These are phyloP conservation scores for Globisporangium recalcitrans DNA, from an alignment of 352 stramenopile species.

Conservation along the genomic window DNA sequence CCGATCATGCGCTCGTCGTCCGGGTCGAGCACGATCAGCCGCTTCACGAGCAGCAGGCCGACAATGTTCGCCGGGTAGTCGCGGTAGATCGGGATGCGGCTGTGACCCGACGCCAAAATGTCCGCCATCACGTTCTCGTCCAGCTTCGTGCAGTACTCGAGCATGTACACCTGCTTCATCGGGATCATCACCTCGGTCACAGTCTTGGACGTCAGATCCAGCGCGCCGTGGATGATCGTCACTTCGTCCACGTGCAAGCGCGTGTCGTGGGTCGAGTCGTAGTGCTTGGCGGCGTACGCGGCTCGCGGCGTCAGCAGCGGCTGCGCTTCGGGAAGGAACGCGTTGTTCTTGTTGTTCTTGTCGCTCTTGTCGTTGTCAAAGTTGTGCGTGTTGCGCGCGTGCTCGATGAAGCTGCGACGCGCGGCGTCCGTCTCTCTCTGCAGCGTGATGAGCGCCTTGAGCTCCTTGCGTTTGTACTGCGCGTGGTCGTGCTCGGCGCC, in stretches of 20 bases:
- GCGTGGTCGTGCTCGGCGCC: constrained; percentile 70
- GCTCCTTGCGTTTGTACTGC: constrained; percentile 87
- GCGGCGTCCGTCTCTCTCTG: constrained; percentile 52
- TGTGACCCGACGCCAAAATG: constrained; percentile 85
- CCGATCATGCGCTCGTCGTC: constrained; percentile 59
- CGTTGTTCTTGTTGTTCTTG: constrained; percentile 10
- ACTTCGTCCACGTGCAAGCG: constrained; percentile 81
- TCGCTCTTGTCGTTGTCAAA: background rate
- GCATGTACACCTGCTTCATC: constrained; percentile 76
- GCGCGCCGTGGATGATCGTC: constrained; percentile 88
- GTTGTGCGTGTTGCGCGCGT: constrained; percentile 11
- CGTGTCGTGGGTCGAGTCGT: constrained; percentile 37
- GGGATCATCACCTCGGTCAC: constrained; percentile 86
- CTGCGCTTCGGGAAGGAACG: constrained; percentile 18
- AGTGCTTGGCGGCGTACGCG: constrained; percentile 21
- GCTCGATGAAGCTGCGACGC: constrained; percentile 31
- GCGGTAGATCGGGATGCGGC: constrained; percentile 87
- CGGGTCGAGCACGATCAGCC: constrained; percentile 87
- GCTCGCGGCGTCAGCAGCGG: constrained; percentile 23
- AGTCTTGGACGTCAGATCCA: constrained; percentile 86
- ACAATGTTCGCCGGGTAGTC: constrained; percentile 64
- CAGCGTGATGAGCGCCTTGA: constrained; percentile 85
- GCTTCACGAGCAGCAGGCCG: constrained; percentile 85
- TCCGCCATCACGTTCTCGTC: constrained; percentile 66
- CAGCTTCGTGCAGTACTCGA: constrained; percentile 76